Evolutionary conservation across 2,329 filamentous ascomycete genomes (phyloP), one percentile per base, ranked within the genome.

Genomic region (Lachnellula occidentalis): DNA sequence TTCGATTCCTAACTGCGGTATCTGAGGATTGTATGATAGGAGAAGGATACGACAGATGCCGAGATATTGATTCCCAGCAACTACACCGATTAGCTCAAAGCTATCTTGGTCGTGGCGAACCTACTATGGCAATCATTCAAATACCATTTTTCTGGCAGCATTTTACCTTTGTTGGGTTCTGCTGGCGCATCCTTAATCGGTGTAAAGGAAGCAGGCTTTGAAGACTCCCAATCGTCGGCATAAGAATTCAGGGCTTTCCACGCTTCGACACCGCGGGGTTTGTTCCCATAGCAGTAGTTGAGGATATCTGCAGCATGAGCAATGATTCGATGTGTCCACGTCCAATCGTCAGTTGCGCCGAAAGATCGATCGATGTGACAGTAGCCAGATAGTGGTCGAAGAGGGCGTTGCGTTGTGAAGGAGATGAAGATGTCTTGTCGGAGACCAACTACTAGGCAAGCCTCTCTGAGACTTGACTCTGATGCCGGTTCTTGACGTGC

Each of bases 301-400:
- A 86, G 69, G 1, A 85, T 79, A 57, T 85, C 80, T n/a, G 81
- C 81, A 51, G 81, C 82, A 61, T 83, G 78, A 3, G 82, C 75
- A 0, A 86, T 76, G 15, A 82, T 79, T 15, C 81, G 75, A 64
- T 85, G 84, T 2, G 81, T 78, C 81, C 81, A 84, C 0, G 73
- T 73, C 55, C 76, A 77, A 57, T 83, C 81, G 43, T 76, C 74
- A 0, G 74, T 72, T 0, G 73, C 68, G 2, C 72, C 69, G 9
- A 80, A 72, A 0, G 74, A 75, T n/a, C 75, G 74, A 60, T 82
- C 77, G 41, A 81, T 73, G 36, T 81, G 75, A 21, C 70, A 73
- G 45, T 77, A 72, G 14, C 75, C 71, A 1, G 83, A 70, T 14
- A 73, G 76, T n/a, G 81, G 73, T 21, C 75, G 76, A 69, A 84